Evolutionary conservation across 176 grass and related monocot genomes (phyloP).

Genomic region (Rhynchospora breviuscula): DNA sequence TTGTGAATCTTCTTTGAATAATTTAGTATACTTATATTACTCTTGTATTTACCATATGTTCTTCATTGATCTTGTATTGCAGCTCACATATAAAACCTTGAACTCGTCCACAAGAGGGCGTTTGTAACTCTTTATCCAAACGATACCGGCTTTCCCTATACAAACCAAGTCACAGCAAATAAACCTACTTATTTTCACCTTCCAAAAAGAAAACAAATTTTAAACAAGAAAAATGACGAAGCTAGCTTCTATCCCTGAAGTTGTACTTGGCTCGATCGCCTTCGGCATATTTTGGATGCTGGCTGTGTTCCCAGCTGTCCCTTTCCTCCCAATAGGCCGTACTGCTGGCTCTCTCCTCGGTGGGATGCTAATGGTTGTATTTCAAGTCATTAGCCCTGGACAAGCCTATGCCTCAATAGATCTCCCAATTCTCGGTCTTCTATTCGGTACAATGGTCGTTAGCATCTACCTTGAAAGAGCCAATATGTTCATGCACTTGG

Average conservation of each 20-base stretch:
- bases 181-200: neutral
- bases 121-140: neutral
- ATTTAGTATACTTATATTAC: neutral
- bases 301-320: constrained; percentile 91
- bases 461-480: constrained; percentile 82
- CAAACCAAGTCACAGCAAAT: neutral
- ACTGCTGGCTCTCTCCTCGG: constrained; percentile 85
- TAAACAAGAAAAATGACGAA: constrained; percentile 47
- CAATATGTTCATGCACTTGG: constrained; percentile 85
- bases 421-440: constrained; percentile 88
- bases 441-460: constrained; percentile 90
- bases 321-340: constrained; percentile 85
- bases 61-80: neutral
- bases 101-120: neutral
- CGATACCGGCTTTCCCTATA: neutral
- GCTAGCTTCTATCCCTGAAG: constrained; percentile 39
- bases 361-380: constrained; percentile 75
- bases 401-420: constrained; percentile 83
- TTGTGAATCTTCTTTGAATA: neutral
- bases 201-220: neutral
- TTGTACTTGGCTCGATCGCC: constrained; percentile 59
- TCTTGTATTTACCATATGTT: neutral
- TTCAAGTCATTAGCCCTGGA: constrained; percentile 63
- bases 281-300: constrained; percentile 91
- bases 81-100: neutral